phyloP scores from a whole-genome alignment of 2,329 filamentous ascomycete genomes.

The Ascochyta fabae region DNA sequence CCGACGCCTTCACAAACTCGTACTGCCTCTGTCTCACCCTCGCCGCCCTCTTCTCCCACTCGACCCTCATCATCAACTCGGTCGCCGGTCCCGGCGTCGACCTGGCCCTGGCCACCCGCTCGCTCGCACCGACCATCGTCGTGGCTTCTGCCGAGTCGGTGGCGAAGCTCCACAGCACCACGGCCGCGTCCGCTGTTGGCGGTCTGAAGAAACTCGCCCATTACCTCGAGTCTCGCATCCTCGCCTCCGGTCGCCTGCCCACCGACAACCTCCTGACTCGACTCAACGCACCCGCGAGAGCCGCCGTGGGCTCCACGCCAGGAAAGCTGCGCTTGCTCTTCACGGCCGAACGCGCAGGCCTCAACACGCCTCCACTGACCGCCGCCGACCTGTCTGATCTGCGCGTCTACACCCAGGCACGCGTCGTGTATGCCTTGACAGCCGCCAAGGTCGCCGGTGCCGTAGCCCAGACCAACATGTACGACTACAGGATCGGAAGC shows the following conservation, averaged over 20 bases:
- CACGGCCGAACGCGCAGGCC: constrained; percentile 74
- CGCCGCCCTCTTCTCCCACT: constrained; percentile 81
- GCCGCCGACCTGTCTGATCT: constrained; percentile 78
- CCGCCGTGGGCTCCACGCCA: constrained; percentile 65
- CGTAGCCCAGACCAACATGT: constrained; percentile 84
- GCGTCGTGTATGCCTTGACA: constrained; percentile 85
- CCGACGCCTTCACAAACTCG: constrained; percentile 78
- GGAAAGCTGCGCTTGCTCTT: constrained; percentile 83
- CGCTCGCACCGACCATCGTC: constrained; percentile 80
- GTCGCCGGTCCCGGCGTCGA: constrained; percentile 77
- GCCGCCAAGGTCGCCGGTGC: constrained; percentile 85
- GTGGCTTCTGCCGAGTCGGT: constrained; percentile 79
- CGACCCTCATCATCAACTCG: constrained; percentile 86
- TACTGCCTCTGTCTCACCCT: constrained; percentile 83
- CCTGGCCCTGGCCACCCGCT: constrained; percentile 73
- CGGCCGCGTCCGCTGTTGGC: constrained; percentile 66
- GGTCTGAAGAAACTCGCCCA: constrained; percentile 71
- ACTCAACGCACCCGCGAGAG: constrained; percentile 65
- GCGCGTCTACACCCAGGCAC: constrained; percentile 78
- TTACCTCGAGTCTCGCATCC: constrained; percentile 71
- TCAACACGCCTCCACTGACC: constrained; percentile 67
- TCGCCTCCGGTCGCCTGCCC: constrained; percentile 79
- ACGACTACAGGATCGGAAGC: constrained; percentile 75
- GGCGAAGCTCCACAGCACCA: constrained; percentile 69
- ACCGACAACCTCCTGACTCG: constrained; percentile 67